These are phyloP conservation scores for Globisporangium splendens DNA, from an alignment of 352 stramenopile genomes.

Conservation along the genomic window DNA sequence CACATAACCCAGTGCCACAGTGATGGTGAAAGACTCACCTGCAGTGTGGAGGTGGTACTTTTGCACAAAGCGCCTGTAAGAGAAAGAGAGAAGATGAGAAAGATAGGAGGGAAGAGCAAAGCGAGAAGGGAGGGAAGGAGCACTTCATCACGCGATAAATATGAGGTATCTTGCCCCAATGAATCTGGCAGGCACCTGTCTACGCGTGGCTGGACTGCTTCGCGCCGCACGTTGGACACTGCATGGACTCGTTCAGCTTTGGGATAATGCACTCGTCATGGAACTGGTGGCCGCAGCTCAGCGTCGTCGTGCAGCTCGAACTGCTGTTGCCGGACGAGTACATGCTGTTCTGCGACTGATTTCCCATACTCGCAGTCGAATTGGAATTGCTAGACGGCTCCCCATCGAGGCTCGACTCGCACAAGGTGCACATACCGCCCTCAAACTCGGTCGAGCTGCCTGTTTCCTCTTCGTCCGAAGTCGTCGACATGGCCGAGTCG, in stretches of 20 bases:
- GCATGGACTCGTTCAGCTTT: conserved; percentile 18
- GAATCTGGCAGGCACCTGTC: no score
- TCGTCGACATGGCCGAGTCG: conserved; percentile 14
- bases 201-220: conserved; percentile 4
- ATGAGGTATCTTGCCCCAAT: no score
- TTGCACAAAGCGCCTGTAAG: no score
- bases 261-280: conserved; percentile 24
- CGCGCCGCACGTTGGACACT: conserved; percentile 17
- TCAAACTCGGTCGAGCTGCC: conserved; percentile 9
- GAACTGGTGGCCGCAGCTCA: conserved; percentile 14
- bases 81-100: no score
- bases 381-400: conserved; percentile 8
- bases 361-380: not conserved
- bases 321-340: not conserved
- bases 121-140: no score
- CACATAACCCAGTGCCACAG: no score
- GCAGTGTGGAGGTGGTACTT: no score
- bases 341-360: not conserved
- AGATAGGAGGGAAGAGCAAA: no score
- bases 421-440: conserved; percentile 9
- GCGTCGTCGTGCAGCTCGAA: conserved; percentile 13
- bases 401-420: conserved; percentile 7
- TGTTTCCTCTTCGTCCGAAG: conserved; percentile 19
- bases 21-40: no score
- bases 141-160: no score